These are phyloP conservation scores for Alternaria atra DNA, from an alignment of 2,329 filamentous ascomycete species.

Conservation along the genomic window DNA sequence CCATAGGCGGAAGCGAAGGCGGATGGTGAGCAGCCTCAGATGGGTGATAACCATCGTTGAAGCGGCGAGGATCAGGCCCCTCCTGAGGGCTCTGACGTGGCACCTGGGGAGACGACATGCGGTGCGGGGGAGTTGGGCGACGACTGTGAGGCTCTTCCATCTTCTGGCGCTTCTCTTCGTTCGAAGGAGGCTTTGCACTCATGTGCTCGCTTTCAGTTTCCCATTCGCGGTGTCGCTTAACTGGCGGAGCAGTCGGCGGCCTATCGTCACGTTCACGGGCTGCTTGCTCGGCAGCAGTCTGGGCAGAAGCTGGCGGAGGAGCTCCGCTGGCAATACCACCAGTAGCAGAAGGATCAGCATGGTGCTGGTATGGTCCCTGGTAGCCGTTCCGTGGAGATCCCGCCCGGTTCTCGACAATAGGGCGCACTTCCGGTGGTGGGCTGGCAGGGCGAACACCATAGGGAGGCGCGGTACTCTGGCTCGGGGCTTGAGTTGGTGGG, in stretches of 20 bases:
- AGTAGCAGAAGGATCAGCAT: constrained; percentile 68
- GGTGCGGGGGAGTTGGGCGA: constrained; percentile 63
- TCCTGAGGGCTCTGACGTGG: constrained; percentile 80
- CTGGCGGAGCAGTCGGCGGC: constrained; percentile 73
- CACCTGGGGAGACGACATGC: constrained; percentile 62
- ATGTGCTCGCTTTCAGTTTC: constrained; percentile 74
- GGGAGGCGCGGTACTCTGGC: constrained; percentile 63
- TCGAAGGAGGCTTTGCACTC: constrained; percentile 81
- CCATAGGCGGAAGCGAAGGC: constrained; percentile 65
- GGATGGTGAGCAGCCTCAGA: constrained; percentile 92
- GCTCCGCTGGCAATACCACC: constrained; percentile 74
- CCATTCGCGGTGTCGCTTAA: constrained; percentile 90
- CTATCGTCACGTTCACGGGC: constrained; percentile 74
- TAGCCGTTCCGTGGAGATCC: constrained; percentile 92
- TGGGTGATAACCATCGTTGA: constrained; percentile 84
- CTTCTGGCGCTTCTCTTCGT: constrained; percentile 85
- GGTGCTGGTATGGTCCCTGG: constrained; percentile 81
- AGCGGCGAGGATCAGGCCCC: constrained; percentile 67
- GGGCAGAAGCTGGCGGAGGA: constrained; percentile 70
- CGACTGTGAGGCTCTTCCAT: constrained; percentile 85
- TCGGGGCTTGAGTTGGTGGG: constrained; percentile 60
- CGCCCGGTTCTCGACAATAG: constrained; percentile 82
- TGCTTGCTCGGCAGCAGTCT: constrained; percentile 73
- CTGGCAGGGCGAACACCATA: constrained; percentile 76
- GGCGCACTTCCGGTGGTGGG: constrained; percentile 83